Conservation (phyloP, 2,329 filamentous ascomycete genomes). For the Aspergillus piperis region DNA sequence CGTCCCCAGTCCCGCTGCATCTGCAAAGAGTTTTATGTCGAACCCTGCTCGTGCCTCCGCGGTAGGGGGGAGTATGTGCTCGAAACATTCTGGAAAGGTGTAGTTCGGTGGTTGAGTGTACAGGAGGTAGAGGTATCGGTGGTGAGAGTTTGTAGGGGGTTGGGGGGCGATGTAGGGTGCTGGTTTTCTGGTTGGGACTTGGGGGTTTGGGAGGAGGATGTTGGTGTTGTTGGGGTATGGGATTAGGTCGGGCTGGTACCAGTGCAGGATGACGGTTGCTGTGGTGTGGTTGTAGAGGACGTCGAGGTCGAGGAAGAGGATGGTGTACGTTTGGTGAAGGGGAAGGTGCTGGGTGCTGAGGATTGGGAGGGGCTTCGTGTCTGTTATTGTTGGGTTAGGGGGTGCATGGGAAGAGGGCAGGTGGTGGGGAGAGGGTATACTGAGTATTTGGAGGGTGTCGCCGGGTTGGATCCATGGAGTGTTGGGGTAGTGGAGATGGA, state of each 20-base stretch:
- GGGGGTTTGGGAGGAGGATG: not conserved
- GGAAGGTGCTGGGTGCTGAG: constrained; percentile 19
- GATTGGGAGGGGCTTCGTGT: constrained; percentile 16
- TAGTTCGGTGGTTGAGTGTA: constrained; percentile 30
- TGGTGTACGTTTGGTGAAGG: constrained; percentile 18
- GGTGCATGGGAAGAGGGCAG: not conserved
- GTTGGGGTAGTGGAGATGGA: constrained; percentile 23
- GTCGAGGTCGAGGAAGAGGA: constrained; percentile 30
- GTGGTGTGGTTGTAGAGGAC: constrained; percentile 16
- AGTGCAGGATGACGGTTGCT: constrained; percentile 28
- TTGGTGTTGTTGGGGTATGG: not conserved
- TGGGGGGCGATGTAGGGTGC: constrained; percentile 32
- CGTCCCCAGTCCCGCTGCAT: constrained; percentile 30
- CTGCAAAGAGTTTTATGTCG: constrained; percentile 37
- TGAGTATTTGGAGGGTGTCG: constrained; percentile 12
- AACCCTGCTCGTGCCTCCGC: constrained; percentile 33
- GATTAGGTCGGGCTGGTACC: constrained; percentile 28
- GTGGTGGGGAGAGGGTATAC: not conserved
- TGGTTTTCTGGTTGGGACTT: not conserved
- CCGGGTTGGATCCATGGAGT: constrained; percentile 24
- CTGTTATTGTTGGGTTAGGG: not conserved
- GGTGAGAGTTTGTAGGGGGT: constrained; percentile 27
- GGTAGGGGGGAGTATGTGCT: constrained; percentile 32
- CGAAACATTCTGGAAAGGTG: constrained; percentile 34
- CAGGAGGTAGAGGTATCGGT: constrained; percentile 37